Evolutionary conservation across 805 yeast genomes (phyloP), one percentile per base, ranked within the genome.

Genomic region (Huiozyma sinensis): DNA sequence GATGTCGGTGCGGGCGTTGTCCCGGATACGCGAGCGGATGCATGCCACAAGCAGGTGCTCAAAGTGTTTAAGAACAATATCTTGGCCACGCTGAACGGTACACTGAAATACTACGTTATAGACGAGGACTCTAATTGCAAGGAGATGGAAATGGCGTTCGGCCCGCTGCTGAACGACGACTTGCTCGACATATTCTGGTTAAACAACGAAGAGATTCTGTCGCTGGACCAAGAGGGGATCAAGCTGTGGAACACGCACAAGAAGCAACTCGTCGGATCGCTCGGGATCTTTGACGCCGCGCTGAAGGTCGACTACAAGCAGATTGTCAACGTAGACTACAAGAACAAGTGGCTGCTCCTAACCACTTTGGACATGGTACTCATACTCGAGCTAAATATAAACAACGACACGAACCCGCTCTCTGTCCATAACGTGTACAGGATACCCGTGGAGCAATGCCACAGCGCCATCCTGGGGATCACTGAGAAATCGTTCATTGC

Each of bases 401-500:
- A 13, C 6, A 46, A 42, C 13, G 12, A 38, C 24, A 33, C 34
- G 32, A 43, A 38, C 12, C 30, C 32, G 2, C 13, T 44, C 55
- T 17, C 36, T 36, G 44, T 51, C 13, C 50, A 44, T 9, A 47
- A 49, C 10, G 47, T 46, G 17, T 50, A 48, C 40, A 44, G 31
- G 7, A 46, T 53, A n/a, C 30, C 28, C 8, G 30, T 40, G 5
- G 37, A 33, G 28, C 32, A 32, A 28, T 40, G 42, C 28, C 11
- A 33, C 13, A 32, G 52, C 39, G 53, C 54, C 9, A 48, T 54
- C 27, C 46, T 60, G 9, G 66, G 66, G 4, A 54, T 61, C 42
- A 61, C 66, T 3, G 64, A 61, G 36, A 61, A 57, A 45, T 58
- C 64, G 8, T 47, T 61, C 12, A 55, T 61, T 12, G 52, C 54